phyloP scores from a whole-genome alignment of 306 rosid species.

The Casuarina equisetifolia region DNA sequence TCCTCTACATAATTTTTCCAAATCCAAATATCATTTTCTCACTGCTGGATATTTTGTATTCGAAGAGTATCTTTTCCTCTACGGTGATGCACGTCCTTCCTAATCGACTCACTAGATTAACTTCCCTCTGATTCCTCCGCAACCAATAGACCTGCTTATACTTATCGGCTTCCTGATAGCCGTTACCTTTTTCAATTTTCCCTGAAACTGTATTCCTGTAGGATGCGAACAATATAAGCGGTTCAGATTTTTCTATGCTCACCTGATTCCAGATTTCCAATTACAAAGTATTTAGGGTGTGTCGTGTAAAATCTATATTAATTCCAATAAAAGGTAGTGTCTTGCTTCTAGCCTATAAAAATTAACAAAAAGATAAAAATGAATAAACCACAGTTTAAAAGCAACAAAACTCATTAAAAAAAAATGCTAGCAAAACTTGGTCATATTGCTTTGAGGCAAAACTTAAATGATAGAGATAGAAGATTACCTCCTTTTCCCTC shows the following conservation, averaged over 20 bases:
- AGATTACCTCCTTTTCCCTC: conserved; percentile 39
- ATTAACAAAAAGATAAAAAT: not conserved
- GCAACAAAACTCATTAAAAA: not conserved
- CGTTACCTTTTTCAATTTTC: not conserved
- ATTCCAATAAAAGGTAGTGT: not conserved
- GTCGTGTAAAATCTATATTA: not conserved
- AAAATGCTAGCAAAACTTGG: not conserved
- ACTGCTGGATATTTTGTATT: not conserved
- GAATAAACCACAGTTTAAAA: not conserved
- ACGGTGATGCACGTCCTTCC: not conserved
- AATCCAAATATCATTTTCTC: not conserved
- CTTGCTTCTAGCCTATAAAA: not conserved
- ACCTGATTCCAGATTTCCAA: not conserved
- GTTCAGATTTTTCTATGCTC: not conserved
- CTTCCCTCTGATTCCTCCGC: not conserved
- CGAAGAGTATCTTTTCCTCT: no score
- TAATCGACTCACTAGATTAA: not conserved
- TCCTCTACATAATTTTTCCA: not conserved
- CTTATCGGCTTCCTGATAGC: not conserved
- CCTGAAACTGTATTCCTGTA: not conserved
- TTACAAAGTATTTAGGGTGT: not conserved
- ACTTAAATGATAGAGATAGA: not conserved
- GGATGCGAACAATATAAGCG: not conserved
- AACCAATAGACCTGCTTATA: not conserved
- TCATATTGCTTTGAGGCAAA: not conserved